phyloP scores from a whole-genome alignment of 2,329 filamentous ascomycete species.

The Arthrobotrys megalospora region DNA sequence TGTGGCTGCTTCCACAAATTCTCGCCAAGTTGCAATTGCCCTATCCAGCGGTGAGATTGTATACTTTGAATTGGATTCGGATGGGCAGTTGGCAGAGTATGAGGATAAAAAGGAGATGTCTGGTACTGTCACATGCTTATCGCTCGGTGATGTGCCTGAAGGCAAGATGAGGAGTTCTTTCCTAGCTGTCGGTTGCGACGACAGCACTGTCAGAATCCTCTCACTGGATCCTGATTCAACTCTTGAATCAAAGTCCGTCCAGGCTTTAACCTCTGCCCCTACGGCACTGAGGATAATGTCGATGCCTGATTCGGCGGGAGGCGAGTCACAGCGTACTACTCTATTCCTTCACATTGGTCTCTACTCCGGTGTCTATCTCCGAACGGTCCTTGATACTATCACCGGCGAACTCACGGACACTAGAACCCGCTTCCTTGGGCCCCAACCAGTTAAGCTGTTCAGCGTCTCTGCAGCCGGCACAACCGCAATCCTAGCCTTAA shows the following conservation, averaged over 20 bases:
- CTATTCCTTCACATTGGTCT: conserved; percentile 96
- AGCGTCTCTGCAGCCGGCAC: conserved; percentile 89
- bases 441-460: conserved; percentile 90
- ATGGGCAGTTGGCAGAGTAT: conserved; percentile 91
- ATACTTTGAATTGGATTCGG: conserved; percentile 96
- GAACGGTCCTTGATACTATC: conserved; percentile 93
- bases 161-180: conserved; percentile 91
- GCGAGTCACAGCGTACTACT: conserved; percentile 77
- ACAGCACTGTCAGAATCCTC: conserved; percentile 93
- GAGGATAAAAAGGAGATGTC: conserved; percentile 96
- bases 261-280: conserved; percentile 90
- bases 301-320: conserved; percentile 93
- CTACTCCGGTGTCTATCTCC: conserved; percentile 93
- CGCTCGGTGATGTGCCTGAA: conserved; percentile 91
- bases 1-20: conserved; percentile 92
- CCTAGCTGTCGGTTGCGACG: conserved; percentile 95
- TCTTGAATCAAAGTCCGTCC: conserved; percentile 92
- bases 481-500: conserved; percentile 88
- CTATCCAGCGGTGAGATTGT: conserved; percentile 96
- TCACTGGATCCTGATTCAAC: conserved; percentile 92
- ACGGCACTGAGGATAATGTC: conserved; percentile 91
- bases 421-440: conserved; percentile 91
- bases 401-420: conserved; percentile 97
- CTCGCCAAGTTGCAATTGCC: conserved; percentile 91
- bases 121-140: conserved; percentile 94